Base-by-base conservation (phyloP, 1,284 basidiomycete species). In the Ceratobasidium sp. region DNA sequence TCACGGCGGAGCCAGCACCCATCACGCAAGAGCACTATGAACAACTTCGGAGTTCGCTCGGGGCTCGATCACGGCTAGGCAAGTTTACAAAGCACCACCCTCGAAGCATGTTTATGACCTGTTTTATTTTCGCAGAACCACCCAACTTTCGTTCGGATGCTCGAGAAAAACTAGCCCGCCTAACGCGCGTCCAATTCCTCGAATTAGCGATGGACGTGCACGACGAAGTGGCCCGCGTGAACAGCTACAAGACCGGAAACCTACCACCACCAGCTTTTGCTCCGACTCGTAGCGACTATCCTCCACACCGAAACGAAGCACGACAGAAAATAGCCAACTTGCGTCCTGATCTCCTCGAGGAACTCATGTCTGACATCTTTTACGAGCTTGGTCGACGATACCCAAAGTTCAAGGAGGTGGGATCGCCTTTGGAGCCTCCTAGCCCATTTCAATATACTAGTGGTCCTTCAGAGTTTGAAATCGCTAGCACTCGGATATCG, bases 381-480 rank as follows among this genome's bases (percentile, higher is more conserved):
- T 64, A 64, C 27, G 60, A 64, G 23, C 60, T 64, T 55, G 92
- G 94, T 33, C 88, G 97, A 76, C 89, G 98, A 69, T 99, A 98
- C 85, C 98, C 98, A 0, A 64, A 64, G n/a, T 64, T 64, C 38
- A 64, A 64, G 14, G 60, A 44, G 60, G 18, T 33, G 60, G n/a
- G 20, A n/a, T 14, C 33, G 14, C n/a, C 38, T 10, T 41, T 2
- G 6, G 60, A 64, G 10, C 35, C 3, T 20, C 7, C 16, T 8
- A 64, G 35, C 20, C 38, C 38, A 20, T 41, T 44, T 41, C 60
- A n/a, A 10, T 38, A 8, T n/a, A 38, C 33, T 38, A 20, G 38
- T 64, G 20, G 38, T 12, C 20, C 60, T 16, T 20, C 38, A 35
- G 52, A 54, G 7, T 54, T 20, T 1, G 52, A 60, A 20, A 7